Conservation (phyloP, 2,329 filamentous ascomycete genomes). For the Xylariaceae sp. region DNA sequence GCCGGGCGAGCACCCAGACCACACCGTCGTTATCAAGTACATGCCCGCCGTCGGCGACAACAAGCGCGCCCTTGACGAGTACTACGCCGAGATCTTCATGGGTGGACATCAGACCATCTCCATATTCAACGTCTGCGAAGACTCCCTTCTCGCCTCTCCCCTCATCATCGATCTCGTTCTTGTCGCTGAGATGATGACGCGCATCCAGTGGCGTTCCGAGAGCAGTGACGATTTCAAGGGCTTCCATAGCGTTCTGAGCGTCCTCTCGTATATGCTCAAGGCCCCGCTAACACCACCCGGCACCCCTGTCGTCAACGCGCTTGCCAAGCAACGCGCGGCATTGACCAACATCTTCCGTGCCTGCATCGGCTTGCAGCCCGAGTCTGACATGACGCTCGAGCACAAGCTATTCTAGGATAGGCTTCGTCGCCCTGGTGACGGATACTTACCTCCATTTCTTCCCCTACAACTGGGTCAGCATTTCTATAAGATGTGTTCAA, state of each 20-base stretch:
- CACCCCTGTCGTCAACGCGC: constrained; percentile 90
- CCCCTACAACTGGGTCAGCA: too few species aligned
- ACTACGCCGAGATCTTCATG: constrained; percentile 99
- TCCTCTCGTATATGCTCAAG: constrained; percentile 99
- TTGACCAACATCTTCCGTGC: constrained; percentile 98
- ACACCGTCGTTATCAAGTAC: constrained; percentile 99
- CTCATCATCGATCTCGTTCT: constrained; percentile 96
- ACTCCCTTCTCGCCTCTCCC: constrained; percentile 91
- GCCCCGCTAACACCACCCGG: constrained; percentile 90
- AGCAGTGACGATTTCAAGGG: constrained; percentile 65
- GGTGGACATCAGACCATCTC: constrained; percentile 97
- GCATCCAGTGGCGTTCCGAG: constrained; percentile 81
- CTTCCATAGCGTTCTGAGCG: constrained; percentile 95
- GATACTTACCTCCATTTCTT: too few species aligned
- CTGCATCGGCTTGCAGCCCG: constrained; percentile 91
- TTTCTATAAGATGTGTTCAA: too few species aligned
- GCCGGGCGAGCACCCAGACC: constrained; percentile 90
- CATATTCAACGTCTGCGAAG: constrained; percentile 98
- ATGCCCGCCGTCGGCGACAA: constrained; percentile 98
- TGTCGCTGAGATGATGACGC: constrained; percentile 96
- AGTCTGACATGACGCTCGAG: constrained; percentile 98
- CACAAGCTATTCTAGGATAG: constrained; percentile 80
- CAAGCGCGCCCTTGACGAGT: constrained; percentile 98
- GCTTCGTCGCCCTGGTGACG: background rate
- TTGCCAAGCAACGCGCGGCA: constrained; percentile 92